These are phyloP conservation scores for Houttuynia cordata DNA, from an alignment of 164 flowering plant genomes.

Conservation along the genomic window DNA sequence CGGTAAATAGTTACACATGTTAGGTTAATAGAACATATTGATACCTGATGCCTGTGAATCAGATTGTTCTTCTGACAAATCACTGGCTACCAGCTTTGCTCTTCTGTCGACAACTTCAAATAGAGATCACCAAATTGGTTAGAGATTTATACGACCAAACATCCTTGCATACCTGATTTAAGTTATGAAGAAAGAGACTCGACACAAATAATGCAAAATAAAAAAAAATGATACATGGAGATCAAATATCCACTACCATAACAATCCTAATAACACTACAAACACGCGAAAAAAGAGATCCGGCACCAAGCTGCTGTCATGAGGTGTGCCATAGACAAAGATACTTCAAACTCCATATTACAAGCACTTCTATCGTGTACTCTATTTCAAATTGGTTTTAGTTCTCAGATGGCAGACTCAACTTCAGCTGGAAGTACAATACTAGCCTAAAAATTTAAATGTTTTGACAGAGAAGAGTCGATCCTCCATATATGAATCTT, in stretches of 20 bases:
- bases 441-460: too few species aligned
- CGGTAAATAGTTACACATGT: neutral
- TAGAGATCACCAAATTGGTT: slow-evolving; percentile 16
- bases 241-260: neutral
- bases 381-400: too few species aligned
- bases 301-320: neutral
- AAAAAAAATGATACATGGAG: neutral
- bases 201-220: neutral
- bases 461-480: too few species aligned
- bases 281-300: neutral
- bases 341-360: too few species aligned
- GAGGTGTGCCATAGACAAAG: neutral
- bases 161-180: neutral
- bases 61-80: slow-evolving; percentile 59
- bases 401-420: too few species aligned
- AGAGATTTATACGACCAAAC: neutral
- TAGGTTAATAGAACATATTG: neutral
- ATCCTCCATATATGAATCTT: too few species aligned
- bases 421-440: too few species aligned
- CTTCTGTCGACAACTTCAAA: slow-evolving; percentile 94
- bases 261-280: neutral
- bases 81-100: too few species aligned
- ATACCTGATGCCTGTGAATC: slow-evolving; percentile 53
- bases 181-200: neutral
- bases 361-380: too few species aligned